These are phyloP conservation scores for Rhytidiadelphus loreus DNA, from an alignment of 225 moss, liverwort and hornwort genomes.

Conservation along the genomic window DNA sequence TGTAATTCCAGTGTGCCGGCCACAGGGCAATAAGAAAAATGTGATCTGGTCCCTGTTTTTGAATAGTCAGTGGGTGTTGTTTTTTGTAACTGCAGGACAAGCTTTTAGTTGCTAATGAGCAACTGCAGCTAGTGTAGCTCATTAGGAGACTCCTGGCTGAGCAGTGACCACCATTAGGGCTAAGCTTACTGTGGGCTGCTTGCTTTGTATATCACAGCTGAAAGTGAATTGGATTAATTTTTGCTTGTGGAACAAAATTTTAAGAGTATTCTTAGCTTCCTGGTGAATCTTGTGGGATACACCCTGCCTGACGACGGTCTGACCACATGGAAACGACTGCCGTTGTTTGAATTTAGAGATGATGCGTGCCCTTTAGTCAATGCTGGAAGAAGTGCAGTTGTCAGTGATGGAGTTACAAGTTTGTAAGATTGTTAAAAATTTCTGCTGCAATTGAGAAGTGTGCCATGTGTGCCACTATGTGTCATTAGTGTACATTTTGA, in stretches of 20 bases:
- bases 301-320: neutral
- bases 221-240: neutral
- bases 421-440: too few relatives aligned
- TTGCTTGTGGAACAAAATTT: neutral
- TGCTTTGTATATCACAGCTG: neutral
- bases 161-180: neutral
- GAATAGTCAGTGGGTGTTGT: neutral
- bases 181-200: neutral
- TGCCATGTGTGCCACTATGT: too few relatives aligned
- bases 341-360: neutral
- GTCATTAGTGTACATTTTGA: neutral
- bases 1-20: neutral
- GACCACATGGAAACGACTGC: neutral
- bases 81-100: neutral
- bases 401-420: too few relatives aligned
- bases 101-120: neutral
- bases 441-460: neutral
- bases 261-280: too few relatives aligned
- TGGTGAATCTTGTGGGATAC: neutral
- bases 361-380: neutral
- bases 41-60: neutral
- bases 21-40: neutral
- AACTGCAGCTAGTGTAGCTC: neutral
- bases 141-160: neutral
- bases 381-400: neutral